Percentiles rank a stretch among this genome's conserved stretches.
phyloP scores from a whole-genome alignment of 768 basidiomycete species.

The Lactarius quietus region DNA sequence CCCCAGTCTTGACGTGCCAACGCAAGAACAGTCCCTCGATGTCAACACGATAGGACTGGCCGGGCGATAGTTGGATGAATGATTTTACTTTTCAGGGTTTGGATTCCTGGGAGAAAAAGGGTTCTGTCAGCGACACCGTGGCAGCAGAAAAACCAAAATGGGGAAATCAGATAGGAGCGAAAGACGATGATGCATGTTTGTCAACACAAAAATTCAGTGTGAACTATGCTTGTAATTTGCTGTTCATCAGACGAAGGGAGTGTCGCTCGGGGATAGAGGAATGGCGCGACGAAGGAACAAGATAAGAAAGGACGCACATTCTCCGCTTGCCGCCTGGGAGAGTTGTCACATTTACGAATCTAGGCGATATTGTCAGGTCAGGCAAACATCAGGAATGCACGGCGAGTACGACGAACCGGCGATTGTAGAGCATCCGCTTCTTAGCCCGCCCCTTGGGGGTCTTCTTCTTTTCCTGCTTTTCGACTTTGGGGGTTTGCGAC shows the following conservation, averaged over 20 bases:
- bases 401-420: slow-evolving; percentile 55
- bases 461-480: slow-evolving; percentile 99
- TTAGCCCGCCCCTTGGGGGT: slow-evolving; percentile 95
- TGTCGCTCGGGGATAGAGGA: slow-evolving; percentile 18
- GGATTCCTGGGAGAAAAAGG: slow-evolving; percentile 34
- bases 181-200: slow-evolving; percentile 87
- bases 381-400: not conserved
- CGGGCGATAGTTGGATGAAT: not conserved
- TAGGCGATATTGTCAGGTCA: slow-evolving; percentile 30
- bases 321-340: slow-evolving; percentile 90
- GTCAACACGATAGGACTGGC: not conserved
- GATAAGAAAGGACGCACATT: slow-evolving; percentile 67
- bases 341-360: slow-evolving; percentile 92
- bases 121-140: slow-evolving; percentile 12
- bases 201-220: slow-evolving; percentile 89
- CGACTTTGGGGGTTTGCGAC: slow-evolving; percentile 97
- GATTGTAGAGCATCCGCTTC: slow-evolving; percentile 93
- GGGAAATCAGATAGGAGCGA: slow-evolving; percentile 96
- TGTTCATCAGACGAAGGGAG: slow-evolving; percentile 50
- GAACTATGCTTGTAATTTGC: slow-evolving; percentile 82
- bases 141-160: slow-evolving; percentile 15
- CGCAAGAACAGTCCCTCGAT: not conserved
- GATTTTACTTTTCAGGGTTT: slow-evolving; percentile 38
- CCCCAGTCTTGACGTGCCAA: slow-evolving; percentile 5
- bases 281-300: slow-evolving; percentile 18